phyloP scores from a whole-genome alignment of 768 basidiomycete genomes.

The Auriculariales sp. region DNA sequence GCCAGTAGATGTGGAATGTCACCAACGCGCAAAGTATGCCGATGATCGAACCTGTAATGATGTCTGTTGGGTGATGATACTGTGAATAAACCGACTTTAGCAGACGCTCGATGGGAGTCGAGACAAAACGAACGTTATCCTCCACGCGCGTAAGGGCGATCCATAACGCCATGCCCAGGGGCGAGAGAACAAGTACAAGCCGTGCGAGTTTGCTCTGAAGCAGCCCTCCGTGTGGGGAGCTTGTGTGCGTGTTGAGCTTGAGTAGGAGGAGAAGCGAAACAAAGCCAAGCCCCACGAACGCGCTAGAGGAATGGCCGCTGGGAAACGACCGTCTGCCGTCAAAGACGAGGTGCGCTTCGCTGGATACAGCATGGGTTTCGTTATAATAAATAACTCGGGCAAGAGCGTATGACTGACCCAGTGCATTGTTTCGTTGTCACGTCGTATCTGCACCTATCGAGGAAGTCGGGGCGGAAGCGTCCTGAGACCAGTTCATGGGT shows the following conservation, averaged over 20 bases:
- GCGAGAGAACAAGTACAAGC: conserved; percentile 33
- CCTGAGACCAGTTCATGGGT: conserved; percentile 12
- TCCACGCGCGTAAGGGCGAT: conserved; percentile 49
- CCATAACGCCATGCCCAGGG: conserved; percentile 41
- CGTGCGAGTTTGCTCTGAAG: conserved; percentile 32
- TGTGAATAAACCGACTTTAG: conserved; percentile 12
- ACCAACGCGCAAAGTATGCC: conserved; percentile 34
- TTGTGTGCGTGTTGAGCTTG: conserved; percentile 49
- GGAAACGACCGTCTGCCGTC: conserved; percentile 52
- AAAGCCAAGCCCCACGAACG: conserved; percentile 51
- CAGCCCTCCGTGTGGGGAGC: conserved; percentile 29
- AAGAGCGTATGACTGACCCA: conserved; percentile 24
- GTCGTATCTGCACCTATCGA: conserved; percentile 51
- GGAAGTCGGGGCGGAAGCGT: conserved; percentile 51
- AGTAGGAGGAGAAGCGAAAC: conserved; percentile 47
- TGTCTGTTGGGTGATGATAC: conserved; percentile 58
- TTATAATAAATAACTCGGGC: conserved; percentile 1
- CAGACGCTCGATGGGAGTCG: conserved; percentile 1
- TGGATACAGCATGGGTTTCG: conserved; percentile 6
- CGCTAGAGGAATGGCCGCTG: conserved; percentile 55
- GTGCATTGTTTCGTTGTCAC: conserved; percentile 30
- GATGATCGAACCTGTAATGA: conserved; percentile 46
- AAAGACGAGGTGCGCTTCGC: conserved; percentile 21
- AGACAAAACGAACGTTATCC: conserved; percentile 39
- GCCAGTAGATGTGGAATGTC: conserved; percentile 51